Evolutionary conservation across 2,329 filamentous ascomycete genomes (phyloP).

Genomic region (Xylaria sp.): DNA sequence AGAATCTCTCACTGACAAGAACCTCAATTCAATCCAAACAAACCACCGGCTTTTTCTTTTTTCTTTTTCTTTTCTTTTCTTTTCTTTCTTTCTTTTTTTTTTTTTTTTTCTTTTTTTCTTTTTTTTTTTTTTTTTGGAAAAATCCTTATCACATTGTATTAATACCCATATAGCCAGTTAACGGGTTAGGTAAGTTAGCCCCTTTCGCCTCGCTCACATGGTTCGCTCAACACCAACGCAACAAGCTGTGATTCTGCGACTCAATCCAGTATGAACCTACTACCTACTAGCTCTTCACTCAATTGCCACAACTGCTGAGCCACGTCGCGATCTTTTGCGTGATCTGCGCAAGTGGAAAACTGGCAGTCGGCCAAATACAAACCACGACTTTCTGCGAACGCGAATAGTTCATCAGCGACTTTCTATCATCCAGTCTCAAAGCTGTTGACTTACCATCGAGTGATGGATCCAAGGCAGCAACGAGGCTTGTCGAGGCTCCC

Average conservation of each 20-base stretch:
- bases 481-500: constrained; percentile 51
- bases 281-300: constrained; percentile 55
- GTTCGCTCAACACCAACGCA: too few species aligned
- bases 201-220: too few species aligned
- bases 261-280: constrained; percentile 48
- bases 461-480: constrained; percentile 51
- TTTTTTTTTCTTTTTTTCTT: too few species aligned
- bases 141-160: too few species aligned
- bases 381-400: constrained; percentile 45
- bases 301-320: constrained; percentile 55
- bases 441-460: constrained; percentile 44
- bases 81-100: too few species aligned
- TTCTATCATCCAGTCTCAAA: background rate
- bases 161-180: background rate
- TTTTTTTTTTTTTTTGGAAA: too few species aligned
- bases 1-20: background rate
- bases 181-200: background rate
- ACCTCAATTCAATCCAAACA: too few species aligned
- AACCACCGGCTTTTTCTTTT: too few species aligned
- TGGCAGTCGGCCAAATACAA: constrained; percentile 55
- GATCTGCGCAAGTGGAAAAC: constrained; percentile 46
- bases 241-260: background rate
- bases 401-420: constrained; percentile 7
- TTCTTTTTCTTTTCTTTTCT: too few species aligned
- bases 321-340: constrained; percentile 47